Conservation (phyloP, 345 rosid genomes). For the Laguncularia racemosa region DNA sequence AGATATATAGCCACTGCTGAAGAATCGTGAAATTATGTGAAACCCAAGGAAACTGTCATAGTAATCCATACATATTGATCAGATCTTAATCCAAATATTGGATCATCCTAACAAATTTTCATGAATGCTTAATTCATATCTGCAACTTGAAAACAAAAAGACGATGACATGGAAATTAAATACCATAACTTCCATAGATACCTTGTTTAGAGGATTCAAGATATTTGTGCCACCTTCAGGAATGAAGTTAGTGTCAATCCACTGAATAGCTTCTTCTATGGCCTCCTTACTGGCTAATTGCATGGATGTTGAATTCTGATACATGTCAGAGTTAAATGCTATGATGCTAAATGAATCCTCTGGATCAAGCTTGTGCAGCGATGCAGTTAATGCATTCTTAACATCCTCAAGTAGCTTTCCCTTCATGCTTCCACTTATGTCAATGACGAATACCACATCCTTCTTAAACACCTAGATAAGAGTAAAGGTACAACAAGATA, state of each 20-base stretch:
- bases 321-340: slow-evolving; percentile 63
- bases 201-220: slow-evolving; percentile 69
- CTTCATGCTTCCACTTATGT: slow-evolving; percentile 84
- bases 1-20: no score
- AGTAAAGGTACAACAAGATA: slow-evolving; percentile 13
- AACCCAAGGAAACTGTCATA: no score
- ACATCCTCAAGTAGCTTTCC: slow-evolving; percentile 68
- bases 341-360: slow-evolving; percentile 80
- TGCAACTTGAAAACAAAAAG: no score
- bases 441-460: slow-evolving; percentile 76
- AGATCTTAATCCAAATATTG: no score
- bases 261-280: slow-evolving; percentile 54
- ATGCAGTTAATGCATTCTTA: slow-evolving; percentile 47
- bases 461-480: slow-evolving; percentile 59
- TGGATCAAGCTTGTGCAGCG: slow-evolving; percentile 49
- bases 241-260: slow-evolving; percentile 60
- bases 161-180: not conserved
- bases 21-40: no score
- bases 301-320: slow-evolving; percentile 58
- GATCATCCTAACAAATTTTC: no score
- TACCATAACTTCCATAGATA: slow-evolving; percentile 13
- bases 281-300: slow-evolving; percentile 53
- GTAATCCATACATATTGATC: no score
- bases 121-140: no score
- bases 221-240: slow-evolving; percentile 67